Base-by-base conservation (phyloP, 352 stramenopile species). In the Phytophthora nicotianae region DNA sequence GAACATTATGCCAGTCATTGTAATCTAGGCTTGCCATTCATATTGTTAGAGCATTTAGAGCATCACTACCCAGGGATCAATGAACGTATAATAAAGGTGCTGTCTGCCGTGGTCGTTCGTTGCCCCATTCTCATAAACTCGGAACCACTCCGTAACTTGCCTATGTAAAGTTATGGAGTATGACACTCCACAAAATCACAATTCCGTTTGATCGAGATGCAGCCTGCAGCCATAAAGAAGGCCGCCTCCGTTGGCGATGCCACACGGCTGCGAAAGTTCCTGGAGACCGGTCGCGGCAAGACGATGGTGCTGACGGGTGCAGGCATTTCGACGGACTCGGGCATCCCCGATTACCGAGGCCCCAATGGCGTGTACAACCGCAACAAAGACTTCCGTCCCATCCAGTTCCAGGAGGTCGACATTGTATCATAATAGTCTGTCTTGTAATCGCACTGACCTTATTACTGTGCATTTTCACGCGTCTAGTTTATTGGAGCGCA, bases 301-400 rank as follows among this genome's bases (percentile, higher is more conserved):
- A 83, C 78, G 5, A 61, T 91, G 19, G 88, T 94, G 50, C 70
- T 99, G 33, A 98, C 95, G 0, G 97, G 97, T 20, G 97, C 97
- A 0, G 96, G 97, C n/a, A 91, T 99, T 42, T 98, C 91, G 9
- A 99, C 97, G 16, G 96, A 98, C 71, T 98, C 86, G 19, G 97
- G 97, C 10, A 99, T 99, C 74, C 96, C 97, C 0, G 97, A 99
- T 74, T 99, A 99, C 74, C 79, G 97, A 41, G 96, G 96, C 7
- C 89, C 93, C 19, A 88, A 96, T 21, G 96, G 96, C 56, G 96
- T 97, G 14, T 99, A 99, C 81, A 93, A 96, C 70, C 78, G 86
- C 60, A 91, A 91, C 59, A 91, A 91, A 38, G 93, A 98, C 79
- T 93, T 91, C 35, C 96, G 96, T 60, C 96, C 97, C 29, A 97